A percentile compares a stretch with the other conserved stretches of the same genome.
phyloP scores from a whole-genome alignment of 192 early-diverging fungal species.

The Coemansia sp. region DNA sequence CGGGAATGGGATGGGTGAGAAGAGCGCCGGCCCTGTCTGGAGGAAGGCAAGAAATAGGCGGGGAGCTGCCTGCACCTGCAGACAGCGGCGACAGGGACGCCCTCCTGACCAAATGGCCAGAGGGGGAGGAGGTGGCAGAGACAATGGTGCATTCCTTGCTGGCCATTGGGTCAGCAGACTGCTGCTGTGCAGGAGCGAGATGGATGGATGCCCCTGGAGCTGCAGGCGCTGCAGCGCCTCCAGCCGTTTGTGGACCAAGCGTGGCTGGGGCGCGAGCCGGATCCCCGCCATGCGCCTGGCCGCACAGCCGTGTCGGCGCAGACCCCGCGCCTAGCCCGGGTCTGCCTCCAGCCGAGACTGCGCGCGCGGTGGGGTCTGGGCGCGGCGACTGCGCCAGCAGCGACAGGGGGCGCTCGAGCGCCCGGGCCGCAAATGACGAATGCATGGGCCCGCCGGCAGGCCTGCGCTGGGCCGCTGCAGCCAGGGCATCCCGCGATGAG shows the following conservation, averaged over 20 bases:
- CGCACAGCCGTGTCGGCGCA: neutral
- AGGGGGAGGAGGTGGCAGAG: no score
- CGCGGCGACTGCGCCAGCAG: neutral
- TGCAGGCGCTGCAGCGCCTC: neutral
- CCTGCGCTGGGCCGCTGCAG: neutral
- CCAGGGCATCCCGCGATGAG: neutral
- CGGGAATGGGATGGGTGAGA: neutral
- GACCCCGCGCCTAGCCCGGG: no score
- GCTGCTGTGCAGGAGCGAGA: no score
- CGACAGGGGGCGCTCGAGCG: neutral
- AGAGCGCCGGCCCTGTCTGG: neutral
- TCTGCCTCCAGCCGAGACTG: neutral
- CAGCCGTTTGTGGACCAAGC: neutral
- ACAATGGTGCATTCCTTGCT: neutral
- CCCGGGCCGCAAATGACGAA: neutral
- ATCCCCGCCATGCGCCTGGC: neutral
- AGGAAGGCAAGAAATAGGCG: neutral
- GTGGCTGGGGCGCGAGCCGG: neutral
- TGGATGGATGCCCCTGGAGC: neutral
- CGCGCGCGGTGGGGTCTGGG: neutral
- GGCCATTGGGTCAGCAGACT: no score
- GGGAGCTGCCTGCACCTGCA: neutral
- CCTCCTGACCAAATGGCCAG: no score
- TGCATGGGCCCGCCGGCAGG: constrained; percentile 5
- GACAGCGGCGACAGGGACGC: no score